These are phyloP conservation scores for Fusarium sp. DNA, from an alignment of 2,329 filamentous ascomycete genomes.

Conservation along the genomic window DNA sequence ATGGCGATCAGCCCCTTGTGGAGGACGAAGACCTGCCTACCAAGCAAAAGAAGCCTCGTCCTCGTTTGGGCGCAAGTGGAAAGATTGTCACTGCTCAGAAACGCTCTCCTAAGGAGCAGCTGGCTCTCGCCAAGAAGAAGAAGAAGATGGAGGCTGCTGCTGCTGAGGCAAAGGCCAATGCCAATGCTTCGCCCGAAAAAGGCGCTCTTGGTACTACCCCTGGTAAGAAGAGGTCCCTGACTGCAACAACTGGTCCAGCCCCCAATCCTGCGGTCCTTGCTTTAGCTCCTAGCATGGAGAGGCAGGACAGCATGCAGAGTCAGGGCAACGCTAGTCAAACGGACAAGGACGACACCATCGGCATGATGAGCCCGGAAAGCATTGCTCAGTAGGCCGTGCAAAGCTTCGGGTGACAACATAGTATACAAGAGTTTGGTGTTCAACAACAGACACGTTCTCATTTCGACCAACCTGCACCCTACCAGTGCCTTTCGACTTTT, in stretches of 20 bases:
- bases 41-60: conserved; percentile 85
- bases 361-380: conserved; percentile 89
- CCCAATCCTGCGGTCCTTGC: conserved; percentile 58
- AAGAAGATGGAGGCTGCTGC: conserved; percentile 79
- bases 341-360: conserved; percentile 76
- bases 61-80: conserved; percentile 76
- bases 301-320: conserved; percentile 69
- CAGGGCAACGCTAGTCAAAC: conserved; percentile 71
- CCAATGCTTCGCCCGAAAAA: conserved; percentile 54
- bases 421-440: conserved; percentile 2
- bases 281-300: conserved; percentile 67
- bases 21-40: conserved; percentile 95
- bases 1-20: conserved; percentile 81
- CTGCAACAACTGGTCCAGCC: conserved; percentile 54
- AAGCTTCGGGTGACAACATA: conserved; percentile 26
- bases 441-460: background rate
- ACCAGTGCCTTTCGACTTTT: conserved; percentile 11
- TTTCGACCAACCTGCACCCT: background rate
- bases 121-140: conserved; percentile 88
- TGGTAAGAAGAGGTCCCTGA: conserved; percentile 66
- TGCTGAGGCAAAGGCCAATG: conserved; percentile 61
- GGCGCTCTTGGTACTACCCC: conserved; percentile 57
- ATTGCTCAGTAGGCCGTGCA: conserved; percentile 63
- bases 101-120: conserved; percentile 83
- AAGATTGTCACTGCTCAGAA: conserved; percentile 91